Base-by-base conservation (phyloP, 208 protist genomes). In the Borovskyia barvae region DNA sequence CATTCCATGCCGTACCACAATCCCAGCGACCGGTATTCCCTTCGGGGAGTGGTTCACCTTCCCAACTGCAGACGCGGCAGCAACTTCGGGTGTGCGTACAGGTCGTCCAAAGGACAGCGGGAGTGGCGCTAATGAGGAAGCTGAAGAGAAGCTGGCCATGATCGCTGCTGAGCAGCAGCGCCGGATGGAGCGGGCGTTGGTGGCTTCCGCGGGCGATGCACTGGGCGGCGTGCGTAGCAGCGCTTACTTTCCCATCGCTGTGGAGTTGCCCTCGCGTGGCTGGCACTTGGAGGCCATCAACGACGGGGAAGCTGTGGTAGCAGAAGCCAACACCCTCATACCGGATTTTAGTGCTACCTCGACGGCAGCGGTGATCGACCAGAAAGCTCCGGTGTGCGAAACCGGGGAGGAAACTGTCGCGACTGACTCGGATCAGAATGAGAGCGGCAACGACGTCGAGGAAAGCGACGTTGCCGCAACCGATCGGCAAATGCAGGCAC, bases 221-320 rank as follows among this genome's bases (percentile, higher is more conserved):
- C 40, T 50, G 5, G 72, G 55, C 24, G 65, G 56, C 36, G 49
- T 61, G 41, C 53, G 50, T 22, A 60, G 61, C 28, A 74, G 60
- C 28, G 17, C 42, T 1, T 70, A 49, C 15, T 87, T 95, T 50
- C 85, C 89, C 5, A 78, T 91, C 50, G 70, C 81, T 37, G 67
- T 91, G 15, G 80, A 91, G 14, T 68, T 95, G 8, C 85, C 89
- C 17, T 79, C 76, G 47, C 89, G 88, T 39, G 86, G 86, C 11
- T 92, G 85, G 85, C 36, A 41, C 26, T 12, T 72, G 12, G 19
- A 17, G 2, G 20, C 43, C 1, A n/a, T n/a, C n/a, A n/a, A n/a
- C n/a, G 48, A 28, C 17, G 61, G 47, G 15, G 49, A 30, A 5
- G 51, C 30, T 14, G 30, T 66, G 20, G 43, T 41, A 25, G 43